Evolutionary conservation across 768 basidiomycete species (phyloP), one percentile per base, ranked within the genome.

Genomic region (Thelephora ganbajun): DNA sequence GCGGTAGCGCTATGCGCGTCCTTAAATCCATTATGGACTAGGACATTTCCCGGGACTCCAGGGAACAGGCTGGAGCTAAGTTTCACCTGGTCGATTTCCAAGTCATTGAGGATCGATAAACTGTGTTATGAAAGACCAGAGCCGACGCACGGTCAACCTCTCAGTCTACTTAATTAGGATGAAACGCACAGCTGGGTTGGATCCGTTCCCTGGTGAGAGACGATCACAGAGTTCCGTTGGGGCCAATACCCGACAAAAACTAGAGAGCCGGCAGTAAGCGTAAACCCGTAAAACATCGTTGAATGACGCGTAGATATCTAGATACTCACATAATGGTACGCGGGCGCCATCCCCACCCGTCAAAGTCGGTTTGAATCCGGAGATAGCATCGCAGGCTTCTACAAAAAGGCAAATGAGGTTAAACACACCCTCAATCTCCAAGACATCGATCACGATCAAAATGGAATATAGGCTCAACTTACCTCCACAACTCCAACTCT

Each of bases 181-280:
- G 0, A 33, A 6, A 48, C 68, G 57, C 52, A 78, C 77, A 80
- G 53, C 49, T 73, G 57, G 0, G 62, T 69, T 5, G 77, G 73
- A 50, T 80, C 73, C 6, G 79, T 80, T 12, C 79, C 79, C 55
- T 80, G 66, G 52, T 79, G 78, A 0, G 71, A 72, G 6, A 80
- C 74, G n/a, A 80, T 68, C 35, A 79, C 67, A 2, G 74, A 64
- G 48, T 70, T 65, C 50, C 70, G 60, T 6, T 61, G 51, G 0
- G 71, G 70, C 66, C 73, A 77, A 53, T 71, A 77, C 6, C 79
- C 78, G n/a, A 79, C 75, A 53, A 69, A 78, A 52, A 63, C 76
- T 78, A 47, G 5, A 30, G 9, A 9, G 26, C 26, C 4, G 26
- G 9, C 26, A 9, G 26, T 30, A 30, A 30, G 4, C 9, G 9